Conservation (phyloP, 306 rosid genomes). For the Pterocarpus santalinus region DNA sequence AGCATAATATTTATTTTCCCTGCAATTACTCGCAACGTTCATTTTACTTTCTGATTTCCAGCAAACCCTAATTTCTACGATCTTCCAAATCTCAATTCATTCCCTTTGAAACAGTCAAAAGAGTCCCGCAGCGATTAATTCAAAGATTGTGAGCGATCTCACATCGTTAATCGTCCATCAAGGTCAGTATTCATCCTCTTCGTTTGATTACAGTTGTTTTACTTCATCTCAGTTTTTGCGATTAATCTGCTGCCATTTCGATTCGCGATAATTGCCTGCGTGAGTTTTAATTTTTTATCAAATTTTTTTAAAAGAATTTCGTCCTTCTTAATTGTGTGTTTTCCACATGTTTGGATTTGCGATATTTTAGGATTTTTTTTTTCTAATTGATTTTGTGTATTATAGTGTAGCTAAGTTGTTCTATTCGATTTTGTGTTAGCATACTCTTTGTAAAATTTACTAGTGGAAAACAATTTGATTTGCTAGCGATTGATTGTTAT, state of each 20-base stretch:
- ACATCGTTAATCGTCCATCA: slow-evolving; percentile 13
- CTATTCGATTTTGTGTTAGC: neutral
- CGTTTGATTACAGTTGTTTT: slow-evolving; percentile 46
- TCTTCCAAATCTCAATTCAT: slow-evolving; percentile 25
- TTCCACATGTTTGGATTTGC: neutral
- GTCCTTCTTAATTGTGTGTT: neutral
- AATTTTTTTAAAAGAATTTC: neutral
- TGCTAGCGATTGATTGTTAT: neutral
- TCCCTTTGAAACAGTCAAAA: neutral
- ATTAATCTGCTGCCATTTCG: neutral
- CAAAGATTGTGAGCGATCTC: neutral
- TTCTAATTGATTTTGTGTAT: neutral
- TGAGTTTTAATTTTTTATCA: neutral
- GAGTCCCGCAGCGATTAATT: slow-evolving; percentile 3
- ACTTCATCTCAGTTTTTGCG: neutral
- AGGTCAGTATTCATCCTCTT: slow-evolving; percentile 52
- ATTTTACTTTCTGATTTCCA: slow-evolving; percentile 8
- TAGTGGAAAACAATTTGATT: neutral
- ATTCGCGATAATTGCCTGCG: neutral
- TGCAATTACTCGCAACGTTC: neutral
- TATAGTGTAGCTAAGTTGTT: neutral
- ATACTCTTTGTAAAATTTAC: neutral
- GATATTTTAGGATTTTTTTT: neutral
- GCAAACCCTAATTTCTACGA: slow-evolving; percentile 47
- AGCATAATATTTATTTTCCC: neutral